Evolutionary conservation across 495 filamentous ascomycete genomes (phyloP), one percentile per base, ranked within the genome.

Genomic region (Penicillium coprophilum): DNA sequence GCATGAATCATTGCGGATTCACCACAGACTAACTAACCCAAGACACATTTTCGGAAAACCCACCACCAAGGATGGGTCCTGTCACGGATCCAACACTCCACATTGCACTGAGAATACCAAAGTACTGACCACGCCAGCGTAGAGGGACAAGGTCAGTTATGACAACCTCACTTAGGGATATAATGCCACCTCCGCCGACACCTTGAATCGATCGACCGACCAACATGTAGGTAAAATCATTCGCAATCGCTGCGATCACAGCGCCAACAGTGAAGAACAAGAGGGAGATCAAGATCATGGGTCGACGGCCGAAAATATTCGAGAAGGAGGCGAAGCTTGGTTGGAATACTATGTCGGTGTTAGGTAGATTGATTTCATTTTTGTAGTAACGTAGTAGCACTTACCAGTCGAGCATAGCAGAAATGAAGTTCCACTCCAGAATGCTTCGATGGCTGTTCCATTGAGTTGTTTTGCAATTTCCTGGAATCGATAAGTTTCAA

Each of bases 131-230:
- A 40, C 75, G 64, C 13, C 68, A 64, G 15, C 73, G 59, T 6
- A 82, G 64, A 0, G 79, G 77, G 12, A 82, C 81, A 11, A 91
- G 68, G 59, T 91, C 88, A 0, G 87, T 88, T 43, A 91, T 77
- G 17, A 91, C 71, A 20, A 90, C 83, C 63, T 89, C 85, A 1
- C 78, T 80, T 56, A 90, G 64, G 6, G 79, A 76, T 17, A 89
- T 77, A 36, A 92, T 73, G 0, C 88, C 88, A n/a, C 88, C 87
- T 24, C 85, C 87, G 9, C 88, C 88, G 20, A 88, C 67, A 41
- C 88, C 88, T 55, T 90, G 87, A 20, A 91, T 78, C 0, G 80
- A 76, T 8, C 88, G 77, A 3, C 86, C 86, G 31, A 86, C 76
- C 12, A 90, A 78, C 62, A 92, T 78, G 30, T 82, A 66, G 4